phyloP scores from a whole-genome alignment of 75 land plant genomes.

The Cunninghamia lanceolata region DNA sequence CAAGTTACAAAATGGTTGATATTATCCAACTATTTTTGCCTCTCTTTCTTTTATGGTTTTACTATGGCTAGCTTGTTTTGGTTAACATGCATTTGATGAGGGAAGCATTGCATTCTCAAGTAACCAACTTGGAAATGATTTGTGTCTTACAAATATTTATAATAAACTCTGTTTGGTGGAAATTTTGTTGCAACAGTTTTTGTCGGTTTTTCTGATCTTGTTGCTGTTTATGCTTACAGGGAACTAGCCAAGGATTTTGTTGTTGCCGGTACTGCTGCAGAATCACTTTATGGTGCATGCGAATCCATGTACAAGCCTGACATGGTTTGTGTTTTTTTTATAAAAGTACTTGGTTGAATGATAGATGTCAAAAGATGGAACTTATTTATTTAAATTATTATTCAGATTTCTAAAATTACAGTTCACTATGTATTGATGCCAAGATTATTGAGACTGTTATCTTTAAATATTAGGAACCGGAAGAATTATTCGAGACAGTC shows the following conservation, averaged over 20 bases:
- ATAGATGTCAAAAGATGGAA: neutral
- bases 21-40: neutral
- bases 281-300: constrained; percentile 97
- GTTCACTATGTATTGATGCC: neutral
- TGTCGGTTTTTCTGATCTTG: neutral
- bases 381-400: neutral
- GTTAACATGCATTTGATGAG: neutral
- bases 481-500: constrained; percentile 85
- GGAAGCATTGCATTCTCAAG: neutral
- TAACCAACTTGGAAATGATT: neutral
- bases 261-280: constrained; percentile 92
- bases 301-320: constrained; percentile 98
- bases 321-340: constrained; percentile 51
- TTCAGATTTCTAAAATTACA: neutral
- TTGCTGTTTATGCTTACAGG: constrained; percentile 31
- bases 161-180: too few relatives aligned
- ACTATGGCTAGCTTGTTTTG: too few relatives aligned
- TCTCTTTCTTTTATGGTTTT: neutral
- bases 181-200: neutral
- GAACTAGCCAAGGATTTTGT: constrained; percentile 96
- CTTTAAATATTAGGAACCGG: constrained; percentile 67
- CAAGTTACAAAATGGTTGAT: neutral
- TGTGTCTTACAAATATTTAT: neutral
- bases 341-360: neutral
- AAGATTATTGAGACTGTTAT: neutral